phyloP scores from a whole-genome alignment of 768 basidiomycete species.

The Tulasnella sp. region DNA sequence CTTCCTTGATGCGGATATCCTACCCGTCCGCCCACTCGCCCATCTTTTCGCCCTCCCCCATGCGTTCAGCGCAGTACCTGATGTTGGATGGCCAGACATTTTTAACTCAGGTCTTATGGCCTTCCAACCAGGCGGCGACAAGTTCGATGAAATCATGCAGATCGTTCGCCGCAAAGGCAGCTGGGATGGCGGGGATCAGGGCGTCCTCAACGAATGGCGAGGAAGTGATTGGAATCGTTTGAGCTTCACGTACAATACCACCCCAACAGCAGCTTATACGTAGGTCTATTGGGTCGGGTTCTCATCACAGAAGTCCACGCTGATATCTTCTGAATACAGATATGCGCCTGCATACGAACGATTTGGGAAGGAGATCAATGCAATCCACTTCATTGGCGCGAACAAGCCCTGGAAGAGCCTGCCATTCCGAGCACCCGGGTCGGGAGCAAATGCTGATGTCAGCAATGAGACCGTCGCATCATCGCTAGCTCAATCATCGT shows the following conservation, averaged over 20 bases:
- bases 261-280: constrained; percentile 95
- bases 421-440: constrained; percentile 53
- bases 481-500: constrained; percentile 36
- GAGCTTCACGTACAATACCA: constrained; percentile 97
- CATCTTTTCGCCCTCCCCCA: constrained; percentile 80
- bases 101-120: constrained; percentile 98
- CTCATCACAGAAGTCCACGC: not conserved
- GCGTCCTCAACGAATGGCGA: constrained; percentile 92
- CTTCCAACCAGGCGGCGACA: constrained; percentile 65
- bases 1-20: constrained; percentile 87
- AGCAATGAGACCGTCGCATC: not conserved
- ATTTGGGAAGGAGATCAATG: constrained; percentile 76
- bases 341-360: constrained; percentile 96
- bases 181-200: constrained; percentile 99
- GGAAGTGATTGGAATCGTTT: constrained; percentile 80
- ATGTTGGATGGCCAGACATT: constrained; percentile 98
- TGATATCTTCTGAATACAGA: constrained; percentile 31
- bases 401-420: constrained; percentile 90
- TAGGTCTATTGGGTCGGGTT: constrained; percentile 36
- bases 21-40: constrained; percentile 77
- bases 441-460: constrained; percentile 23
- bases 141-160: constrained; percentile 62
- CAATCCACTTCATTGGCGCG: constrained; percentile 90
- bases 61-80: constrained; percentile 88
- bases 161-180: constrained; percentile 71